phyloP scores from a whole-genome alignment of 2,329 filamentous ascomycete genomes.

The Penicillium crustosum region DNA sequence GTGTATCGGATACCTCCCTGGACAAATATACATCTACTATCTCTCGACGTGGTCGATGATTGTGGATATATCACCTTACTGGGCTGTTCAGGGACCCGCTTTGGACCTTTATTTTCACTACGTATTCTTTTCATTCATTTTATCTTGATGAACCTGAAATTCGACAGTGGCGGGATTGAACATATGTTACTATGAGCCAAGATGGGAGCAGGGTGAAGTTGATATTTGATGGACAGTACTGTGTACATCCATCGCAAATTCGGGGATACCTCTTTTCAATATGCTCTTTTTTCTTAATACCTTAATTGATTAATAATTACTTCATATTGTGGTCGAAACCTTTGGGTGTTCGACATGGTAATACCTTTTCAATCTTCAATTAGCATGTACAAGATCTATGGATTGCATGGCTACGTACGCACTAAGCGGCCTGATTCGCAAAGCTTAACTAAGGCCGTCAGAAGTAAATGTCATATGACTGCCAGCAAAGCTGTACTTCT shows the following conservation, averaged over 20 bases:
- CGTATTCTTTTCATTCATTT: neutral
- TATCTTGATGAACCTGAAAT: neutral
- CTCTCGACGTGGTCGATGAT: neutral
- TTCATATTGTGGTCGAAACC: neutral
- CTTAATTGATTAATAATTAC: conserved; percentile 4
- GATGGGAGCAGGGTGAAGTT: neutral
- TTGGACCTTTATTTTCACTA: neutral
- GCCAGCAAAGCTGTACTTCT: neutral
- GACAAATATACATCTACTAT: neutral
- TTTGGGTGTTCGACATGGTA: neutral
- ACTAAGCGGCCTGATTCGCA: neutral
- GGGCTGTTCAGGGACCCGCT: neutral
- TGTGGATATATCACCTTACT: neutral
- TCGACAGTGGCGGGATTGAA: neutral
- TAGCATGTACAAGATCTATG: neutral
- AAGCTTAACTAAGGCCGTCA: neutral
- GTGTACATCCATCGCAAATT: neutral
- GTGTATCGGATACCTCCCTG: neutral
- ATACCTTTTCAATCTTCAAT: neutral
- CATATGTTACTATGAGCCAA: neutral
- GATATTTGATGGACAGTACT: neutral
- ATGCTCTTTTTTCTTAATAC: neutral
- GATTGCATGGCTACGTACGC: neutral
- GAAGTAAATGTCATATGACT: neutral
- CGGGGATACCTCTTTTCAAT: neutral